A percentile compares a stretch with the other conserved stretches of the same genome.
These are phyloP conservation scores for Casuarina cunninghamiana DNA, from an alignment of 306 rosid genomes.

Conservation along the genomic window DNA sequence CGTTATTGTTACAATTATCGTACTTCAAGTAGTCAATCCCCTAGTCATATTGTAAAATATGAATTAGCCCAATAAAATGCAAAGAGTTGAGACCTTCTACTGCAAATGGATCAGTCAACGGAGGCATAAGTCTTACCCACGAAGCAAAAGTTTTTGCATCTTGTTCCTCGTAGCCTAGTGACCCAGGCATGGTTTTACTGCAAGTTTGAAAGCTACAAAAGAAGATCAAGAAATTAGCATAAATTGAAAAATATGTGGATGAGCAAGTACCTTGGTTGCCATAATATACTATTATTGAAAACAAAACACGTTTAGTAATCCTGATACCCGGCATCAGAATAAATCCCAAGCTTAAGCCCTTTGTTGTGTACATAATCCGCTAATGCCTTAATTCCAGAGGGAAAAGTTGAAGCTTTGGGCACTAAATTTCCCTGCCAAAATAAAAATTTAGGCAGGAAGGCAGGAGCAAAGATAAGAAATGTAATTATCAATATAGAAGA, in stretches of 20 bases:
- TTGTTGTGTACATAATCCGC: slow-evolving; percentile 75
- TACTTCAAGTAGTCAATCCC: slow-evolving; percentile 80
- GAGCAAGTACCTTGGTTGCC: too few relatives aligned
- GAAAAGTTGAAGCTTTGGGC: slow-evolving; percentile 59
- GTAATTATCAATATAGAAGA: too few relatives aligned
- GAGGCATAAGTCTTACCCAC: slow-evolving; percentile 47
- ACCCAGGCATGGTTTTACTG: slow-evolving; percentile 73
- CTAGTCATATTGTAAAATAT: slow-evolving; percentile 28
- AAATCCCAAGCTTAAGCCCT: slow-evolving; percentile 73
- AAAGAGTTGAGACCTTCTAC: not conserved
- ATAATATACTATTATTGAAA: too few relatives aligned
- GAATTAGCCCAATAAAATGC: slow-evolving; percentile 5
- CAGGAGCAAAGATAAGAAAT: too few relatives aligned
- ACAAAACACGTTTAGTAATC: too few relatives aligned
- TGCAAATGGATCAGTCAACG: not conserved
- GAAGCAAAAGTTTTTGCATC: slow-evolving; percentile 81
- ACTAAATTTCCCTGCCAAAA: slow-evolving; percentile 65
- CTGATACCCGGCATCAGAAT: slow-evolving; percentile 79
- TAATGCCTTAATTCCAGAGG: slow-evolving; percentile 71
- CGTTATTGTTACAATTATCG: slow-evolving; percentile 60
- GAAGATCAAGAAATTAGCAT: slow-evolving; percentile 5
- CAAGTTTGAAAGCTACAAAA: slow-evolving; percentile 57
- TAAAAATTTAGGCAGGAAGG: not conserved
- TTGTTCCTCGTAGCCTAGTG: slow-evolving; percentile 67
- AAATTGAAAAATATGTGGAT: too few relatives aligned